phyloP scores from a whole-genome alignment of 306 rosid genomes.

The Echinosophora koreensis region DNA sequence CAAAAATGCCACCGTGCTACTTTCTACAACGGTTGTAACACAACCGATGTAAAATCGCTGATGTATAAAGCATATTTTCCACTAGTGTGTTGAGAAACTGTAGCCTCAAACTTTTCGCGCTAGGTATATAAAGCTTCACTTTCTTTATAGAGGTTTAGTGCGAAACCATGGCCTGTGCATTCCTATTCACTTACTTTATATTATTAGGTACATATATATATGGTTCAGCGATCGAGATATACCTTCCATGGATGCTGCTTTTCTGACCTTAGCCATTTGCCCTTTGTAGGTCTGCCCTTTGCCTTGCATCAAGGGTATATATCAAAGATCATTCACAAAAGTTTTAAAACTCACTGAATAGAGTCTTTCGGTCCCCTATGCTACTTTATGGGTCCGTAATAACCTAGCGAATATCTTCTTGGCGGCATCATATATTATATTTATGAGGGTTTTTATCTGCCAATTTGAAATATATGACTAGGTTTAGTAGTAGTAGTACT shows the following conservation, averaged over 20 bases:
- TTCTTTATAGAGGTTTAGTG: background rate
- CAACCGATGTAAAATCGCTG: no score
- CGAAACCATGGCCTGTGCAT: background rate
- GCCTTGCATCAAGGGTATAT: background rate
- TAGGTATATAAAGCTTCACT: background rate
- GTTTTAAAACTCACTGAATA: background rate
- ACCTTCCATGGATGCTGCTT: background rate
- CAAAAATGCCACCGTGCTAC: no score
- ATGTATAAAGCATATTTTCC: no score
- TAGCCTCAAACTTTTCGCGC: background rate
- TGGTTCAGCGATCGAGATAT: background rate
- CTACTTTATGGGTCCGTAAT: background rate
- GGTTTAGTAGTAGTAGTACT: background rate
- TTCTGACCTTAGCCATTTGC: background rate
- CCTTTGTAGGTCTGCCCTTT: slow-evolving; percentile 6
- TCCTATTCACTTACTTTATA: background rate
- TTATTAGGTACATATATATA: background rate
- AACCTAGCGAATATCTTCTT: background rate
- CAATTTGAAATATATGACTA: background rate
- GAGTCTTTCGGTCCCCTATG: background rate
- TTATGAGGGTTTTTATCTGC: background rate
- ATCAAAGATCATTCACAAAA: background rate
- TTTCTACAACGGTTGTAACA: no score
- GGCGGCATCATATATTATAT: background rate
- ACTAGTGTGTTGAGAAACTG: background rate